Base-by-base conservation (phyloP, 805 yeast genomes). In the Candida montana region DNA sequence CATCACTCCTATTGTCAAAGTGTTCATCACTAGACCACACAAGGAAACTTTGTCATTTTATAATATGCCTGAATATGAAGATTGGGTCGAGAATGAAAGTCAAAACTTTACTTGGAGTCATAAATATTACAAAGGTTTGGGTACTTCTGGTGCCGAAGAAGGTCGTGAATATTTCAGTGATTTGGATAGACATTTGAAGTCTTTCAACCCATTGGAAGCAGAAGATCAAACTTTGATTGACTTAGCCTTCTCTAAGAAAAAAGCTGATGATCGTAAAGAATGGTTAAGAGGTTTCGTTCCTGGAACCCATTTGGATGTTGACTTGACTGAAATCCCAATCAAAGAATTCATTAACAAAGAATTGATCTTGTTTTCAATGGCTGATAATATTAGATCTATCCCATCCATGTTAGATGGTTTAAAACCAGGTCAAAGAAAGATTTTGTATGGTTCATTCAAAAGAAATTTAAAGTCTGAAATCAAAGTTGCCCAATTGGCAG, bases 61-160 rank as follows among this genome's bases (percentile, higher is more conserved):
- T 62, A 84, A 83, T 40, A 86, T 93, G 93, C 97, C 97, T 3
- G 97, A 93, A 58, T 93, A 87, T 58, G 97, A 91, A 58, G 61
- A 72, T 5, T 93, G 99, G 99, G 77, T 96, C 65, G 91, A 82
- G 39, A 75, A 75, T 4, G 95, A 85, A 53, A 93, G 96, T 30
- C 64, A 66, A 24, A 71, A 65, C 8, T 79, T 79, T 53, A 75
- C 89, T 10, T 93, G 96, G 93, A 77, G 83, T 35, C 95, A 86
- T 54, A 93, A 93, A 74, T 93, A 93, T 69, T 93, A 88, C 69
- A 93, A 93, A 73, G 99, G 99, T 77, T 75, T 93, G 73, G 99
- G 99, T 79, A 89, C 99, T 4, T 91, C 98, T 1, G 74, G 81
- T 1, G 77, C 79, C 21, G 74, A 68, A 28, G 99, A 93, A 63